These are phyloP conservation scores for Pneumocystis murina DNA, from an alignment of 1,139 yeast species.

Conservation along the genomic window DNA sequence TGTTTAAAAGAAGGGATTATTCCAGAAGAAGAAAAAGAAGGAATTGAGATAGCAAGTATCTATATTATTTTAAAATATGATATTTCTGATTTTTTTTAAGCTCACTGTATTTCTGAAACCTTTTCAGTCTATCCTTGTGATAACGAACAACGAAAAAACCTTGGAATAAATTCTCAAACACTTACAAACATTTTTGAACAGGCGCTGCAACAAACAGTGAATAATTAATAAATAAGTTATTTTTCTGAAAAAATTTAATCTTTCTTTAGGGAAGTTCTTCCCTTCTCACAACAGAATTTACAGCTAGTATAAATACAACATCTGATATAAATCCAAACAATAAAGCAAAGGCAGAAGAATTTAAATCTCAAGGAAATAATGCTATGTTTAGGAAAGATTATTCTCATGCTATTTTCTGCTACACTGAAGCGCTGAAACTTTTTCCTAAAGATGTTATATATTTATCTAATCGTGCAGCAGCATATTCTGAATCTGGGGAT, in stretches of 20 bases:
- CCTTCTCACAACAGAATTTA: slow-evolving; percentile 1
- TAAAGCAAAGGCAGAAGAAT: slow-evolving; percentile 17
- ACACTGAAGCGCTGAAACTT: slow-evolving; percentile 65
- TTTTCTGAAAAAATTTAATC: slow-evolving; percentile 13
- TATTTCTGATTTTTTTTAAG: background rate
- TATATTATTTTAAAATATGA: background rate
- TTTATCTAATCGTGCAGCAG: slow-evolving; percentile 93
- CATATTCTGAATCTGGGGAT: slow-evolving; percentile 63
- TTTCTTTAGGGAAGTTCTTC: background rate
- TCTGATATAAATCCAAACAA: slow-evolving; percentile 9
- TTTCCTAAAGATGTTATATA: slow-evolving; percentile 67
- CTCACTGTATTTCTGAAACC: slow-evolving; percentile 64
- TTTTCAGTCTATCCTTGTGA: slow-evolving; percentile 46
- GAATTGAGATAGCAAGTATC: slow-evolving; percentile 89
- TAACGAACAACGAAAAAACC: slow-evolving; percentile 22
- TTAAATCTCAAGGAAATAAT: slow-evolving; percentile 78
- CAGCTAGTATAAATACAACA: slow-evolving; percentile 19
- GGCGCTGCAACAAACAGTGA: slow-evolving; percentile 29
- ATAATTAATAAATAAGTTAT: slow-evolving; percentile 35
- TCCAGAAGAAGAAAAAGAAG: slow-evolving; percentile 67
- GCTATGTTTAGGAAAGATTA: slow-evolving; percentile 74
- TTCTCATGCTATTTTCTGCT: slow-evolving; percentile 53
- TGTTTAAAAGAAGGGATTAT: slow-evolving; percentile 50
- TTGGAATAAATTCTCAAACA: slow-evolving; percentile 16
- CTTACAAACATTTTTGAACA: slow-evolving; percentile 17